These are phyloP conservation scores for Entomortierella beljakovae DNA, from an alignment of 192 early-diverging fungal species.

Conservation along the genomic window DNA sequence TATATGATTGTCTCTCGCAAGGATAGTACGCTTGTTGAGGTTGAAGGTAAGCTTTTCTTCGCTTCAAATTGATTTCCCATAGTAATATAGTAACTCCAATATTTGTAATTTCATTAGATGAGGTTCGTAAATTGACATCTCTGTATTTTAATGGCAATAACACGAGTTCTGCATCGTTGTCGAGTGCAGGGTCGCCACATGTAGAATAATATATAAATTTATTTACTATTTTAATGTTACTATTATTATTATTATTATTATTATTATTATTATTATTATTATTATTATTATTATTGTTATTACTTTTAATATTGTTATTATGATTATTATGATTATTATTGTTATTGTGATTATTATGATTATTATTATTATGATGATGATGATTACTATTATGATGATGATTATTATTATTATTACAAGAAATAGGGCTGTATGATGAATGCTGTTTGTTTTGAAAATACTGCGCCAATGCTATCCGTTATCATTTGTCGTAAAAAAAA, in stretches of 20 bases:
- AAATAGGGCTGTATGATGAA: no score
- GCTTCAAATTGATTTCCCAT: neutral
- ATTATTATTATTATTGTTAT: neutral
- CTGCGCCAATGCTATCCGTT: no score
- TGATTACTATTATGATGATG: neutral
- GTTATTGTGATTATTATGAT: neutral
- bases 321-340: neutral
- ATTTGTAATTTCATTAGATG: conserved; percentile 21
- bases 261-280: neutral
- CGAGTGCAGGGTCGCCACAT: neutral
- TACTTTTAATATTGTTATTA: neutral
- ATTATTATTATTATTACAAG: no score
- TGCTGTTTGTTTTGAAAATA: no score
- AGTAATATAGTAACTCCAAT: neutral
- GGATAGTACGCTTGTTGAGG: conserved; percentile 63
- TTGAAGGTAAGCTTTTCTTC: conserved; percentile 59
- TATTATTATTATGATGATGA: neutral
- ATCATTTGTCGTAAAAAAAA: no score
- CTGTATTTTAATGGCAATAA: conserved; percentile 48
- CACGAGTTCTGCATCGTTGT: neutral
- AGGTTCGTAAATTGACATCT: conserved; percentile 50
- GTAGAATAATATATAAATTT: neutral
- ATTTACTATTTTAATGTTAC: neutral
- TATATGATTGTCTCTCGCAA: conserved; percentile 70
- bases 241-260: neutral